Conservation (phyloP, 2,329 filamentous ascomycete genomes). For the Trichoderma hamatum region DNA sequence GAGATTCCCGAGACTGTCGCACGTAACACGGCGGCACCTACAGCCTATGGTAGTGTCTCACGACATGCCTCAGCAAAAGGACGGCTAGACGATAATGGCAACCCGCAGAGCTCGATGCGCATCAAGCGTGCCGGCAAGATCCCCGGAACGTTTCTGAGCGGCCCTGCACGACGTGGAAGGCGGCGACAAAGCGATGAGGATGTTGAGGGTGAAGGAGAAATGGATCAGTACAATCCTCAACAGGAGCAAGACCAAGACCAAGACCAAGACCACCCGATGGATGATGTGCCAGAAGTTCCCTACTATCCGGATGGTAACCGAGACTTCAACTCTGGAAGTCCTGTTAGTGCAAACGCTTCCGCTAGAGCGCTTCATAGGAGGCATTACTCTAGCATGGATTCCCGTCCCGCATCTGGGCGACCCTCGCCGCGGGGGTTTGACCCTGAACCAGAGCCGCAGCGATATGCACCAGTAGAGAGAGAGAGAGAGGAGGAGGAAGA, state of each 20-base stretch:
- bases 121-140: slow-evolving; percentile 76
- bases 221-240: slow-evolving; percentile 42
- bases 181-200: slow-evolving; percentile 70
- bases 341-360: slow-evolving; percentile 53
- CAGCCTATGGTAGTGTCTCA: slow-evolving; percentile 56
- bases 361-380: slow-evolving; percentile 48
- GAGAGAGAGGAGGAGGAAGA: slow-evolving; percentile 34
- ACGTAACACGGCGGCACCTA: slow-evolving; percentile 48
- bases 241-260: slow-evolving; percentile 52
- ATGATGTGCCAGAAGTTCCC: slow-evolving; percentile 43
- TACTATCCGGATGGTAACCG: slow-evolving; percentile 50
- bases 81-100: slow-evolving; percentile 64
- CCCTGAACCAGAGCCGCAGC: slow-evolving; percentile 29
- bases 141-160: slow-evolving; percentile 76
- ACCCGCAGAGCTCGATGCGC: slow-evolving; percentile 72
- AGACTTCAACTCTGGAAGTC: slow-evolving; percentile 62
- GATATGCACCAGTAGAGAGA: slow-evolving; percentile 36
- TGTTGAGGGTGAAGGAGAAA: slow-evolving; percentile 50
- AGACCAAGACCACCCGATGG: slow-evolving; percentile 48
- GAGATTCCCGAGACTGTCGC: slow-evolving; percentile 56
- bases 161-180: slow-evolving; percentile 75
- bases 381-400: slow-evolving; percentile 44
- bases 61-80: slow-evolving; percentile 55
- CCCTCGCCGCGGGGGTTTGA: slow-evolving; percentile 37
- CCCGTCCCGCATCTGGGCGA: slow-evolving; percentile 38